Evolutionary conservation across 768 basidiomycete species (phyloP), one percentile per base, ranked within the genome.

Genomic region (Cystofilobasidium bisporidii): DNA sequence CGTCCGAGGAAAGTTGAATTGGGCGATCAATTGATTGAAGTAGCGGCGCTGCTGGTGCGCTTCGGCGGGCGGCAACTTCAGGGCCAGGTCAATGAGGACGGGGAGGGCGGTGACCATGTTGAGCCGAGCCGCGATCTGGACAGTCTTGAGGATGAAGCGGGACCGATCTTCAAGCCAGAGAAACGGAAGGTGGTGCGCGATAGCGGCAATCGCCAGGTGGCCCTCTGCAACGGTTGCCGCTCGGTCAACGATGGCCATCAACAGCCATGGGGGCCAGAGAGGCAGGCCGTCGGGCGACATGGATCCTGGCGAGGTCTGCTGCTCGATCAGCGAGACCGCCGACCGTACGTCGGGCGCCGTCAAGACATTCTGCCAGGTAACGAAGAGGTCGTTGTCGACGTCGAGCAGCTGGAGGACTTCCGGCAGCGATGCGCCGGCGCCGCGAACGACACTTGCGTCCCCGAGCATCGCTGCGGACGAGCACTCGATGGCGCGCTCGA

Each of bases 221-320:
- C 38, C 64, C 8, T 65, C 64, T 14, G 50, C 18, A 17, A 53
- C 41, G 17, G 40, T 47, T 12, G 22, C 15, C 18, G 64, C 33
- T 17, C 64, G 55, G n/a, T 12, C 40, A 14, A 65, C 58, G 55
- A 65, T 38, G 18, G 22, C 28, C 41, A 11, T n/a, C 5, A 65
- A 15, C 9, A 65, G 55, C 64, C 64, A 65, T 38, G 30, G n/a
- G 6, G 64, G 64, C 64, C 64, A 65, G 40, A 65, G 56, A 4
- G 64, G 64, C 15, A 58, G 38, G 30, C 64, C 41, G n/a, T 26
- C 6, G 3, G 41, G 24, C 1, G 55, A 57, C 18, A 40, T 20
- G 15, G 33, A 22, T 14, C 28, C 12, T 12, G 48, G 41, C 11
- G 38, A 56, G 9, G 40, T 36, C 28, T 58, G 64, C 26, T 28